These are phyloP conservation scores for Gracilaria gracilis DNA, from an alignment of 23 red algal species.

Conservation along the genomic window DNA sequence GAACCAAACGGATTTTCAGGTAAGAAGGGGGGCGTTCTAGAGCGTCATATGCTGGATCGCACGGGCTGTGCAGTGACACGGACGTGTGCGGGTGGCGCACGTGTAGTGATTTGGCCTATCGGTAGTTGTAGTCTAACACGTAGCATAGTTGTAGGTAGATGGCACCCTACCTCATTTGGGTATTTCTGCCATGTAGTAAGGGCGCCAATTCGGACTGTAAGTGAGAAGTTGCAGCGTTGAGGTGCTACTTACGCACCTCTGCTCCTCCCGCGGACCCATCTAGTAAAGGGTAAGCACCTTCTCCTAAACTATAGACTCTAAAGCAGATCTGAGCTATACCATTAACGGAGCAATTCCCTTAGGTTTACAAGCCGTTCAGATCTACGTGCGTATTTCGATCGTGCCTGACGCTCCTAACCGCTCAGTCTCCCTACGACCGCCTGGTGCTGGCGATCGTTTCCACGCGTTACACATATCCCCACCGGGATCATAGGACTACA, in stretches of 20 bases:
- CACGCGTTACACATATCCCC: neutral
- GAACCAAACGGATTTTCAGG: no score
- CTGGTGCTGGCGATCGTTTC: neutral
- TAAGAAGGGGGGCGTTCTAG: no score
- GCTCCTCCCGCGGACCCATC: neutral
- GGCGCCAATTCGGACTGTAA: neutral
- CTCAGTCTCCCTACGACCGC: neutral
- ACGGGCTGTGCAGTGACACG: no score
- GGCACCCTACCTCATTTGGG: neutral
- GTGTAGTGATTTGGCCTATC: no score
- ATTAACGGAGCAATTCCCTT: no score
- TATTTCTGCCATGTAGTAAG: neutral
- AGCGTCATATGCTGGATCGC: no score
- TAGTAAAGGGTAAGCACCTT: neutral
- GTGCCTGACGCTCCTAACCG: no score
- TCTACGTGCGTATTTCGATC: no score
- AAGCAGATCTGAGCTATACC: no score
- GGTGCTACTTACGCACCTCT: slow-evolving; percentile 11
- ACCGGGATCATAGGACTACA: neutral
- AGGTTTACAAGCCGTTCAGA: no score
- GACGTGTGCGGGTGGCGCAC: no score
- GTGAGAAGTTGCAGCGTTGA: neutral
- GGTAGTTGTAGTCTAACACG: no score
- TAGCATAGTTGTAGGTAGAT: neutral
- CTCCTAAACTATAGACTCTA: neutral